Evolutionary conservation across 2,329 filamentous ascomycete genomes (phyloP).

Genomic region (Cercospora nicotianae): DNA sequence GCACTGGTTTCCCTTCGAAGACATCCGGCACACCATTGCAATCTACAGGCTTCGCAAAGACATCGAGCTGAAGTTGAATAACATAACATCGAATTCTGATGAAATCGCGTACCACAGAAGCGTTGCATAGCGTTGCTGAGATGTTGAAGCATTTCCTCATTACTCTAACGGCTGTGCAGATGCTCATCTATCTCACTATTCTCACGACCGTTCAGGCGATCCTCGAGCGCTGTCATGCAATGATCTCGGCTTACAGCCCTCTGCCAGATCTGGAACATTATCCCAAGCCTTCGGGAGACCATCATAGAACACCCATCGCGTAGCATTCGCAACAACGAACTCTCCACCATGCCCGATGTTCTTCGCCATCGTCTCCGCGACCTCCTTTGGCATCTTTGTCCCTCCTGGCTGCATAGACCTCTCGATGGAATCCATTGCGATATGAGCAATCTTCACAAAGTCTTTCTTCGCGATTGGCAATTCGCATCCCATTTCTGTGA

Average conservation of each 20-base stretch:
- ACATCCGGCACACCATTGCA: neutral
- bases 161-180: neutral
- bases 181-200: neutral
- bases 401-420: constrained; percentile 5
- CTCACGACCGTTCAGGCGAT: neutral
- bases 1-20: neutral
- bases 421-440: constrained; percentile 5
- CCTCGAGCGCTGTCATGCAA: neutral
- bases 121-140: neutral
- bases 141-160: neutral
- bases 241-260: neutral
- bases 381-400: constrained; percentile 2
- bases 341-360: constrained; percentile 5
- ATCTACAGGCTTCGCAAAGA: neutral
- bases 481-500: neutral
- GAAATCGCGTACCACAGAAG: neutral
- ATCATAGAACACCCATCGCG: constrained; percentile 13
- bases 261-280: constrained; percentile 3
- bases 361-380: neutral
- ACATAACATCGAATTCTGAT: neutral
- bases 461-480: constrained; percentile 2
- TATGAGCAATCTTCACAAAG: constrained; percentile 2
- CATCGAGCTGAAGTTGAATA: neutral
- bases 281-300: constrained; percentile 7
- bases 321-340: constrained; percentile 3